Conservation (phyloP, 768 basidiomycete genomes). For the Mycena crocata region DNA sequence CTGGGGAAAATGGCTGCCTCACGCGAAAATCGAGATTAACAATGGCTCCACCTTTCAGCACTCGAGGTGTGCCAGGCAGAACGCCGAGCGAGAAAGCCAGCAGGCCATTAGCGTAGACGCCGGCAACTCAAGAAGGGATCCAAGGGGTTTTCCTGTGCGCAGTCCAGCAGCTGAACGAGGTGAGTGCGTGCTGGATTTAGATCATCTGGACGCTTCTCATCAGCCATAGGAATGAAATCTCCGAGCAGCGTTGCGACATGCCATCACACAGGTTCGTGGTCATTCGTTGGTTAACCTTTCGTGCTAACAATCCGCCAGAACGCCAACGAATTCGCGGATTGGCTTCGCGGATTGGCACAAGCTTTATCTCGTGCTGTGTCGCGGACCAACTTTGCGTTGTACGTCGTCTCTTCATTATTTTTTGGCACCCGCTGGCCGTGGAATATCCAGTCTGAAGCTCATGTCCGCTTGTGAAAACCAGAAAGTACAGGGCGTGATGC, state of each 20-base stretch:
- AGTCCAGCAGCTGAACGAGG: neutral
- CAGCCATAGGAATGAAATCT: neutral
- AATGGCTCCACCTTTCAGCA: neutral
- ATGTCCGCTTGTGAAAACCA: neutral
- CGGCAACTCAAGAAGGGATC: neutral
- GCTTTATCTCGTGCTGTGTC: neutral
- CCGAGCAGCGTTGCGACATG: neutral
- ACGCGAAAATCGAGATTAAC: neutral
- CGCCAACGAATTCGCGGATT: neutral
- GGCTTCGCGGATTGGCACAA: slow-evolving; percentile 9
- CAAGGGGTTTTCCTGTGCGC: neutral
- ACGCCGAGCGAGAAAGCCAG: neutral
- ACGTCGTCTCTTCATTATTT: neutral
- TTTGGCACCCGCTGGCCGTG: neutral
- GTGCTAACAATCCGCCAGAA: slow-evolving; percentile 4
- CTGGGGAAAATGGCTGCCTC: slow-evolving; percentile 1
- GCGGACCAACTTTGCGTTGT: slow-evolving; percentile 2
- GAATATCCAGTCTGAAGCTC: neutral
- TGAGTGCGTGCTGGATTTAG: neutral
- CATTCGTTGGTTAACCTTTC: too few species aligned
- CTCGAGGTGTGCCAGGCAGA: neutral
- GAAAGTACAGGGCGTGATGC: slow-evolving; percentile 11
- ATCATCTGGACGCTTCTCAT: neutral
- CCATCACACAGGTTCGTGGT: too few species aligned
- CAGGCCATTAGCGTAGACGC: neutral